Base-by-base conservation (phyloP, 352 stramenopile species). In the Phytophthora melonis region DNA sequence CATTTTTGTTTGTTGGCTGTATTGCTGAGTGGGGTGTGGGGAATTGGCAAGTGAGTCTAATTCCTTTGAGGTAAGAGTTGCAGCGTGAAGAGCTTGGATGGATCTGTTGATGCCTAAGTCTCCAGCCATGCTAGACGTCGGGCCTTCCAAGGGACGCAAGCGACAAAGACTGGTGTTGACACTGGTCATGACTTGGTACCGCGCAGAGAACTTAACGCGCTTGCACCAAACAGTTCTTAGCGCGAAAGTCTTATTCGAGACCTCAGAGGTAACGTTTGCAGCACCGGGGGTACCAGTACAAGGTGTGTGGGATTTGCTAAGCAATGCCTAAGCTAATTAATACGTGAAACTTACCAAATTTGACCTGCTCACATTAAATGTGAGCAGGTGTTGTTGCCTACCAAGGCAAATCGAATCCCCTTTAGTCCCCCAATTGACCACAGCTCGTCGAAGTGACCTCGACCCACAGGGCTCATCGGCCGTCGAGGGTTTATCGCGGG, bases 1-100 rank as follows among this genome's bases (percentile, higher is more conserved):
- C 75, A 82, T 82, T 14, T 54, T 54, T 18, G 23, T 30, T 30
- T 30, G 25, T 30, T 6, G 5, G n/a, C 18, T 47, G 14, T 36
- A 7, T 36, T 57, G 50, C 14, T 57, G 50, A 10, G 47, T 34
- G 1, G n/a, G n/a, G 23, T 19, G 23, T 2, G 14, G 50, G 13
- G 36, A 36, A 57, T 57, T 57, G 25, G 13, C 50, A 57, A 39
- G 14, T 39, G 50, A 39, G 50, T 14, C 19, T 11, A 54, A 54
- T 30, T 36, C 47, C 8, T 27, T 54, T 10, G n/a, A 8, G 47
- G 10, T 0, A 36, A 3, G 30, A 10, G 10, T 10, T 4, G 32
- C 19, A 30, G 47, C 10, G 13, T 54, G 47, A 30, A 30, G n/a
- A 27, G 47, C 19, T 54, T 54, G 47, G 19, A 54, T 54, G 47